Evolutionary conservation across 768 basidiomycete genomes (phyloP).

Genomic region (Tricholoma matsutake): DNA sequence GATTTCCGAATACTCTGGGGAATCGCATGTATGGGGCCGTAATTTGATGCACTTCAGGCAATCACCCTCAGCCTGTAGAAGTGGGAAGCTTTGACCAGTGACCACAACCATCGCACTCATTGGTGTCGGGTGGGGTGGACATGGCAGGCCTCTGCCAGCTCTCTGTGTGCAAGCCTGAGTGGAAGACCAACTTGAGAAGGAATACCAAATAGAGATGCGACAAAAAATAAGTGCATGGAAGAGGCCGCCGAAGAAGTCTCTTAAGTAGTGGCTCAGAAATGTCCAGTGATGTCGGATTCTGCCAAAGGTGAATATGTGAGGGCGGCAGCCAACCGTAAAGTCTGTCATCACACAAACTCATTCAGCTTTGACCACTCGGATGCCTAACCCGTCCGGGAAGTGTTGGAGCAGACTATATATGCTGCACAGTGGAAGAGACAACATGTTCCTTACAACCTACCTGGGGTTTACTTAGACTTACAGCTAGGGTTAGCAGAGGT

Average conservation of each 20-base stretch:
- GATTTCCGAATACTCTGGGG: background rate
- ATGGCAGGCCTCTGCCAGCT: background rate
- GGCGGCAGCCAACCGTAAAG: background rate
- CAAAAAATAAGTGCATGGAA: background rate
- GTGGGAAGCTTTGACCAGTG: background rate
- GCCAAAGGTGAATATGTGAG: background rate
- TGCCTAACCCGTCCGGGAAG: background rate
- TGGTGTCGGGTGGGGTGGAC: background rate
- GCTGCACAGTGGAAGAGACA: no score
- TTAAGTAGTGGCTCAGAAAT: background rate
- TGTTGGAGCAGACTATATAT: no score
- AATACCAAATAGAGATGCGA: background rate
- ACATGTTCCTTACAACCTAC: no score
- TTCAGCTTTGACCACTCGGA: background rate
- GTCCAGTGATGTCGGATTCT: background rate
- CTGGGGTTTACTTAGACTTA: no score
- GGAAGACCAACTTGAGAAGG: background rate
- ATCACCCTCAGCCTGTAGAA: background rate
- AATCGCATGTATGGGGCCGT: background rate
- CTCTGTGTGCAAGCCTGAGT: background rate
- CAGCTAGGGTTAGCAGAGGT: no score
- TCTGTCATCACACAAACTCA: background rate
- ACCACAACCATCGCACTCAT: background rate
- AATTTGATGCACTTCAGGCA: background rate
- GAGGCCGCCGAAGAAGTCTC: background rate